phyloP scores from a whole-genome alignment of 345 rosid genomes.

The Reutealis trisperma region DNA sequence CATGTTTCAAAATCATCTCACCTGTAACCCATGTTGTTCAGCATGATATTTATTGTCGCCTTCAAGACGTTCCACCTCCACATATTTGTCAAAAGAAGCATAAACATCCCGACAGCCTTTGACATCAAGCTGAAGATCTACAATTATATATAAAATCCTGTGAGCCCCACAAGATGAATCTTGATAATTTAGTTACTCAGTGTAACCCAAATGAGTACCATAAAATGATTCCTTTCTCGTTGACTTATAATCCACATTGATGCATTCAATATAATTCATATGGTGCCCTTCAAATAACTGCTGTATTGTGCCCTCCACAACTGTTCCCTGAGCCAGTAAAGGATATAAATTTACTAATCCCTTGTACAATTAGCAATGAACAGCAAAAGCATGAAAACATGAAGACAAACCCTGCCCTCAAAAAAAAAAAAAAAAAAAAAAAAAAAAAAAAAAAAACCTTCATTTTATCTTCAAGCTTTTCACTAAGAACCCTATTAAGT shows the following conservation, averaged over 20 bases:
- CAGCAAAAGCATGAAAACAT: background rate
- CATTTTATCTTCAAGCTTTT: conserved; percentile 99
- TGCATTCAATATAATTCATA: conserved; percentile 95
- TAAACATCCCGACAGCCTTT: conserved; percentile 98
- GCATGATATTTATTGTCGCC: conserved; percentile 97
- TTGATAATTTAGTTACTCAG: conserved; percentile 17
- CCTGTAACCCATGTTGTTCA: conserved; percentile 92
- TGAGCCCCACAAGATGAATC: conserved; percentile 24
- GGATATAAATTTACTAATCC: conserved; percentile 1
- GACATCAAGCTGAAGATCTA: conserved; percentile 98
- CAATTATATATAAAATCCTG: conserved; percentile 25
- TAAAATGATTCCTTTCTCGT: conserved; percentile 97
- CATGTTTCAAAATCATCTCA: conserved; percentile 28
- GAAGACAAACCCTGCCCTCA: too few relatives aligned
- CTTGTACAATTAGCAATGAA: background rate
- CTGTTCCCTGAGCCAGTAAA: conserved; percentile 48
- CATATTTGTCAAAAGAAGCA: conserved; percentile 97
- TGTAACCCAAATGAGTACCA: conserved; percentile 48
- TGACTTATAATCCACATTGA: conserved; percentile 93
- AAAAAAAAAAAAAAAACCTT: too few relatives aligned
- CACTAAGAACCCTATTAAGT: conserved; percentile 91
- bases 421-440: too few relatives aligned
- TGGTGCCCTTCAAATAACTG: conserved; percentile 61
- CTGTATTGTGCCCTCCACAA: conserved; percentile 62
- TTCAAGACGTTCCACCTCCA: conserved; percentile 95